Evolutionary conservation across 805 yeast genomes (phyloP).

Genomic region (Vanderwaltozyma tropicalis): DNA sequence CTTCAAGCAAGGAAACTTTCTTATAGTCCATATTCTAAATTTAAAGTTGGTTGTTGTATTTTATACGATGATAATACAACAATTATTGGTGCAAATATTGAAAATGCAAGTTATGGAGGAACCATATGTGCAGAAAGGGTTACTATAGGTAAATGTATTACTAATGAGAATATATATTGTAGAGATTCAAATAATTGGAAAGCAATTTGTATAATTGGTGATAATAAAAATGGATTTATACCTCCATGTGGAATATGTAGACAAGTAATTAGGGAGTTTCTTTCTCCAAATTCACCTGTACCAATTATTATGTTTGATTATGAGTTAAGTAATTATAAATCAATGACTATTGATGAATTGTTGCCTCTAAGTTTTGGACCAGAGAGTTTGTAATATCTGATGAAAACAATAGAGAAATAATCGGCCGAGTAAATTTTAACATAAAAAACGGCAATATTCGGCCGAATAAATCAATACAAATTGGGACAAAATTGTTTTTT

Average conservation of each 20-base stretch:
- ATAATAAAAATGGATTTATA: conserved; percentile 38
- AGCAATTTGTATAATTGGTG: conserved; percentile 22
- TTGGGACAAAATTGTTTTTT: no score
- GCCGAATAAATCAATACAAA: no score
- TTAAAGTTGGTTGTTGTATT: conserved; percentile 68
- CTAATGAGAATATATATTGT: conserved; percentile 6
- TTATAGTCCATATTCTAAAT: conserved; percentile 40
- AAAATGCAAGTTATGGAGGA: conserved; percentile 84
- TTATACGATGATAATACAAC: conserved; percentile 40
- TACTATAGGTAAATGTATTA: conserved; percentile 48
- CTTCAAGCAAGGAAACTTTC: conserved; percentile 33
- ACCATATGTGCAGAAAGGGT: conserved; percentile 70
- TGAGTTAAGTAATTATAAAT: conserved; percentile 37
- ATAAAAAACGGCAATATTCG: no score
- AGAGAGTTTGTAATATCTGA: conserved; percentile 36
- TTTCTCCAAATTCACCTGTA: conserved; percentile 27
- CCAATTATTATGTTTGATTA: conserved; percentile 62
- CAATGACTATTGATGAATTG: conserved; percentile 47
- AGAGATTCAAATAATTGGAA: conserved; percentile 16
- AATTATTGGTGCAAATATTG: conserved; percentile 76
- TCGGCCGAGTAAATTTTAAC: no score
- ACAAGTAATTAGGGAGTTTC: conserved; percentile 80
- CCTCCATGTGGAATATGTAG: conserved; percentile 94
- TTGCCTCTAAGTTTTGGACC: conserved; percentile 87
- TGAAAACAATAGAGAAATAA: no score